Evolutionary conservation across 139 green algal species (phyloP), one percentile per base, ranked within the genome.

Genomic region (Chlamydomonas sp.): DNA sequence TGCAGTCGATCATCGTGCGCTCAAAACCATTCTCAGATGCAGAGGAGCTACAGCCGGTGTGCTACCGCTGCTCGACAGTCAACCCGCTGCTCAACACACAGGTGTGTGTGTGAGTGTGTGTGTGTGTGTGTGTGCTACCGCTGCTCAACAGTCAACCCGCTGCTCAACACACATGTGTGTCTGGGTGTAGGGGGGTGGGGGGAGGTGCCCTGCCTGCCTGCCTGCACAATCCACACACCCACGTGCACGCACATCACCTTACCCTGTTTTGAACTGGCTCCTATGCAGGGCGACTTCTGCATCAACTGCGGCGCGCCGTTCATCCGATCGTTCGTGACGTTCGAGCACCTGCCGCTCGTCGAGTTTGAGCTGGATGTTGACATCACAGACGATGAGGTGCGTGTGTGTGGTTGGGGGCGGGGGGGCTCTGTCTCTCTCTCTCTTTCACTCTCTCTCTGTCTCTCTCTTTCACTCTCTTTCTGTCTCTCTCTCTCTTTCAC

Each of bases 51-150:
- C 74, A 88, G 72, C 85, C 87, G 0, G 75, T 91, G 24, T 95
- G 89, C 79, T 92, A 82, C 72, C 76, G 87, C 54, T 95, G 89
- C 73, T 76, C 77, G 47, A 79, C 85, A 28, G 79, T 73, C 48
- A 91, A 91, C 75, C 71, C 85, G 0, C 73, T 91, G 61, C 68
- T 90, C 20, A 85, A 82, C 74, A 75, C 74, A 30, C 83, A 90
- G 78, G 81, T 83, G 39, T 48, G 73, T n/a, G n/a, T n/a, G n/a
- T n/a, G n/a, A n/a, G n/a, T n/a, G n/a, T n/a, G n/a, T n/a, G n/a
- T n/a, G n/a, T n/a, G n/a, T n/a, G n/a, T n/a, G n/a, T n/a, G 75
- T 91, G 24, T 95, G 89, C 79, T 92, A 82, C 72, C 76, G 87
- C 54, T 95, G 89, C 73, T 76, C 77, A 47, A 79, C 85, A 28